Evolutionary conservation across 2,329 filamentous ascomycete species (phyloP).

Genomic region (Cladorrhinum sp.): DNA sequence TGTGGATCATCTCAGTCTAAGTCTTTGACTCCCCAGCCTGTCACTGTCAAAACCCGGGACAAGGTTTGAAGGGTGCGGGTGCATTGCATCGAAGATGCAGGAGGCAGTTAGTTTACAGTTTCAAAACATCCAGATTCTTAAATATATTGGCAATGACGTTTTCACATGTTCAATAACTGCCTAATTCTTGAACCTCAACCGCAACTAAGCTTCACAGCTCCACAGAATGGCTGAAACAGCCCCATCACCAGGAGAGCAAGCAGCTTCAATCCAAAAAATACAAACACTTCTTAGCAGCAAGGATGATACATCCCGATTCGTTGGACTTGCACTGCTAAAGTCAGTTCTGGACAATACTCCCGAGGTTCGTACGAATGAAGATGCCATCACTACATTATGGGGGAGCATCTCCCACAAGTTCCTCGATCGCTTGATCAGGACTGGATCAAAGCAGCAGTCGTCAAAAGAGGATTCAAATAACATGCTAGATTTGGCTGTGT

Average conservation of each 20-base stretch:
- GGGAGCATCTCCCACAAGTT: constrained; percentile 59
- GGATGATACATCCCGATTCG: constrained; percentile 66
- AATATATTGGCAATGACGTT: not conserved
- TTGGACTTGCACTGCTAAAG: constrained; percentile 64
- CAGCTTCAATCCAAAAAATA: constrained; percentile 45
- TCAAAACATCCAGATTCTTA: not conserved
- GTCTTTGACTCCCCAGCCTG: not conserved
- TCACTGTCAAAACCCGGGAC: not conserved
- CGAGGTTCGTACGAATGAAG: constrained; percentile 47
- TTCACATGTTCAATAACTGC: too few relatives aligned
- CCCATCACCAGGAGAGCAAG: constrained; percentile 10
- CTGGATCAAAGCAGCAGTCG: constrained; percentile 39
- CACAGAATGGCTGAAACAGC: constrained; percentile 15
- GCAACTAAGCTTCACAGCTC: not conserved
- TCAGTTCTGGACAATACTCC: constrained; percentile 61
- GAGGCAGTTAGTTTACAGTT: not conserved
- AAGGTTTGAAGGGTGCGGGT: not conserved
- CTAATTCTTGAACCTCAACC: too few relatives aligned
- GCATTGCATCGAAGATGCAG: not conserved
- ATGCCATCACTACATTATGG: constrained; percentile 53
- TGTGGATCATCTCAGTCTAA: not conserved
- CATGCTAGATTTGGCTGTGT: constrained; percentile 62
- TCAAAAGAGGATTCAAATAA: constrained; percentile 47
- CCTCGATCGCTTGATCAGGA: constrained; percentile 59
- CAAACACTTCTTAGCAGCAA: constrained; percentile 55